phyloP scores from a whole-genome alignment of 148 eudicot species.

The Pouteria glomerata region DNA sequence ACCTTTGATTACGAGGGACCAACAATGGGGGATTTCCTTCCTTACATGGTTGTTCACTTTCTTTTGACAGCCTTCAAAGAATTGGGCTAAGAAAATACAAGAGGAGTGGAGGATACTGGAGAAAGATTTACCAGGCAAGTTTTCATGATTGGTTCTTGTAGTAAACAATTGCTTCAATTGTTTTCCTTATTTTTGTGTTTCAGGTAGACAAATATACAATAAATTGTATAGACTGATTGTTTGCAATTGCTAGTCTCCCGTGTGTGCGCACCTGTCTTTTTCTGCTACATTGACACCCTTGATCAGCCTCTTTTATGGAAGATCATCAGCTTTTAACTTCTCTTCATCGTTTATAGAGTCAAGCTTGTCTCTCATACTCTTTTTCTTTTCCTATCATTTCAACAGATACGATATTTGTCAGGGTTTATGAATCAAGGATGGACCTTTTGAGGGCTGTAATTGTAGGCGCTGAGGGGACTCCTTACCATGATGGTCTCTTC shows the following conservation, averaged over 20 bases:
- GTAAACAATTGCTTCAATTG: neutral
- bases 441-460: conserved; percentile 83
- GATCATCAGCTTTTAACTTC: neutral
- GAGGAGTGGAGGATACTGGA: conserved; percentile 88
- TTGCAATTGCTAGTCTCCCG: no score
- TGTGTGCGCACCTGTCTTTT: neutral
- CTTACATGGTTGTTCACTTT: neutral
- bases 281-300: neutral
- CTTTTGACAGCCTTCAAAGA: conserved; percentile 51
- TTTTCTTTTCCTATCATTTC: conserved; percentile 9
- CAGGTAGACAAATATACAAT: neutral
- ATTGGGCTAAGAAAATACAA: conserved; percentile 68
- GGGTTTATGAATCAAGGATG: conserved; percentile 80
- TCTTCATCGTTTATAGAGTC: neutral
- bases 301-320: neutral
- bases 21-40: neutral
- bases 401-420: conserved; percentile 66
- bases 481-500: conserved; percentile 90
- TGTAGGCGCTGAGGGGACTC: conserved; percentile 86
- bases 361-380: conserved; percentile 5
- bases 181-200: neutral
- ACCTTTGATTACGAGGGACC: neutral
- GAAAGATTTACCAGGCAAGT: conserved; percentile 74
- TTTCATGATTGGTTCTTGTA: neutral
- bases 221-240: neutral